Evolutionary conservation across 2,329 filamentous ascomycete species (phyloP).

Genomic region (Cladophialophora bantiana): DNA sequence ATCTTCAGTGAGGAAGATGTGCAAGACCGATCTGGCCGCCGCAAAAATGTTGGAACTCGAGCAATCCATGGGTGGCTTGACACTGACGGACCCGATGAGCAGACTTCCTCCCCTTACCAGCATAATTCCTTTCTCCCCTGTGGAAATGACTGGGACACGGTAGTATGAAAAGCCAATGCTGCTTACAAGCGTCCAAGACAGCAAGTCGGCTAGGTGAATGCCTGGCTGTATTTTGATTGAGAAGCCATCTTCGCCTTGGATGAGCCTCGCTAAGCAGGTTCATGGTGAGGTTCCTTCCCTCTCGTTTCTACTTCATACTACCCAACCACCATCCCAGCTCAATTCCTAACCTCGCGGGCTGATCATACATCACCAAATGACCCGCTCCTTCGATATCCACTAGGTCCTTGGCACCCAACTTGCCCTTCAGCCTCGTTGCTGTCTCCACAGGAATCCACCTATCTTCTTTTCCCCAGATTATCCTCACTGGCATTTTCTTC

Average conservation of each 20-base stretch:
- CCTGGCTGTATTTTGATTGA: too few species aligned
- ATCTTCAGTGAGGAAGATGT: conserved; percentile 14
- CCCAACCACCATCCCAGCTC: conserved; percentile 50
- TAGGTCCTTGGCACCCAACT: conserved; percentile 46
- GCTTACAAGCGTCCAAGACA: too few species aligned
- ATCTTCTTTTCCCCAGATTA: conserved; percentile 56
- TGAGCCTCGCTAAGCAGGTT: too few species aligned
- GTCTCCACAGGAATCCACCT: conserved; percentile 53
- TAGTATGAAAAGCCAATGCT: background rate
- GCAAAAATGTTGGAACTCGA: conserved; percentile 16
- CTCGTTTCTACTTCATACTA: background rate
- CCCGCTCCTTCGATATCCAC: conserved; percentile 52
- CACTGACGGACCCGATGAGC: conserved; percentile 12
- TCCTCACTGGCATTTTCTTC: conserved; percentile 47
- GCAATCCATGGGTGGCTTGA: conserved; percentile 11
- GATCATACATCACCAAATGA: conserved; percentile 56
- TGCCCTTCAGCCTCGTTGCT: conserved; percentile 45
- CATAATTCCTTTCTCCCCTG: conserved; percentile 2
- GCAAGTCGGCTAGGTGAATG: too few species aligned
- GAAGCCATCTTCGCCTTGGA: too few species aligned
- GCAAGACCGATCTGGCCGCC: conserved; percentile 19
- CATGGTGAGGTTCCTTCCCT: too few species aligned
- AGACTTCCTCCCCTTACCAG: conserved; percentile 10
- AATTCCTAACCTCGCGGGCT: conserved; percentile 48
- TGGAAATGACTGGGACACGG: conserved; percentile 3